Evolutionary conservation across 805 yeast genomes (phyloP).

Genomic region (Kockiozyma suomiensis): DNA sequence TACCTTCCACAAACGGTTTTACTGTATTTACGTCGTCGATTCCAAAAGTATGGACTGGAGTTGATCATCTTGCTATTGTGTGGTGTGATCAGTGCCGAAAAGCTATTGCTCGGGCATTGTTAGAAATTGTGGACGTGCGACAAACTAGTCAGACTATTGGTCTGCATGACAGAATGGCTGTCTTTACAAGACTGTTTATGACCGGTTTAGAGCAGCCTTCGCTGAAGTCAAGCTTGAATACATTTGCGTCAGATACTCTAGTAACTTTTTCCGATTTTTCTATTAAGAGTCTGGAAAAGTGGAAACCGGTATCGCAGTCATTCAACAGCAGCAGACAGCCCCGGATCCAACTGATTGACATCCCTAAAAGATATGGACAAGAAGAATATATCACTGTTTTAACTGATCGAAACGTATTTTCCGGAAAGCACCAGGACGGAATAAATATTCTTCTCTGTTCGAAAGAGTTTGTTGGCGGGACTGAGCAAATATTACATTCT

Average conservation of each 20-base stretch:
- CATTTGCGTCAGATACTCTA: not conserved
- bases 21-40: slow-evolving; percentile 83
- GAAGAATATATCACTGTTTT: slow-evolving; percentile 34
- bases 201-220: slow-evolving; percentile 37
- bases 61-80: slow-evolving; percentile 91
- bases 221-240: not conserved
- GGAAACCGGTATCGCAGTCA: no score
- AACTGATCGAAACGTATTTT: slow-evolving; percentile 34
- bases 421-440: slow-evolving; percentile 1
- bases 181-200: slow-evolving; percentile 52
- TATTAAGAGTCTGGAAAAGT: not conserved
- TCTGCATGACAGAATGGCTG: slow-evolving; percentile 58
- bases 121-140: slow-evolving; percentile 59
- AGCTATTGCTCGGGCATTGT: slow-evolving; percentile 58
- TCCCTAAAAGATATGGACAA: not conserved
- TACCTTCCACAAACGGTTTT: slow-evolving; percentile 77
- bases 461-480: not conserved
- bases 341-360: not conserved
- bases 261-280: not conserved
- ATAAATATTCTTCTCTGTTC: not conserved
- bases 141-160: slow-evolving; percentile 52
- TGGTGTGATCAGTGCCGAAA: slow-evolving; percentile 91
- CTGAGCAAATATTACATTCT: no score
- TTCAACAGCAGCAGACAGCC: no score
- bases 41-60: slow-evolving; percentile 89